Percentiles rank a stretch among this genome's conserved stretches.
Evolutionary conservation across 164 flowering plant genomes (phyloP).

Genomic region (Macadamia tetraphylla): DNA sequence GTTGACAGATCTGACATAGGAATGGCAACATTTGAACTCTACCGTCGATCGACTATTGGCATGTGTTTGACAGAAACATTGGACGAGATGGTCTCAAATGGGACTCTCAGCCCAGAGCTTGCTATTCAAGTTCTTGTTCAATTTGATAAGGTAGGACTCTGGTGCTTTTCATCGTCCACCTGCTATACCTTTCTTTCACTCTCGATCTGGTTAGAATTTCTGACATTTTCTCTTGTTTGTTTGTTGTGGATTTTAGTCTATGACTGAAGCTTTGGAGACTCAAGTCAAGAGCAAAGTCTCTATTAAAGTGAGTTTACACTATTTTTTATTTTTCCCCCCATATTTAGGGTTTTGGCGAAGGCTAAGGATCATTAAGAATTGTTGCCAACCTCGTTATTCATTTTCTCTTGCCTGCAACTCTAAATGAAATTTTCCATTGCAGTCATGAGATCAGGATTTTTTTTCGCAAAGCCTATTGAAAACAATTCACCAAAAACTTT

Average conservation of each 20-base stretch:
- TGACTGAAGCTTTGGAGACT: constrained; percentile 67
- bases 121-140: constrained; percentile 95
- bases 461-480: background rate
- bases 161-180: background rate
- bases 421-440: no score
- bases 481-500: background rate
- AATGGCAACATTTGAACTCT: constrained; percentile 95
- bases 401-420: no score
- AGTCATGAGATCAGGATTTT: no score
- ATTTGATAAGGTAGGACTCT: constrained; percentile 67
- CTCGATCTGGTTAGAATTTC: background rate
- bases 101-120: constrained; percentile 78
- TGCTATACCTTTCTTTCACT: background rate
- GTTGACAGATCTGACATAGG: background rate
- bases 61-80: constrained; percentile 94
- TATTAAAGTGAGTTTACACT: constrained; percentile 38
- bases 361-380: no score
- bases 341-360: no score
- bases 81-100: constrained; percentile 88
- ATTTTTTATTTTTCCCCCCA: background rate
- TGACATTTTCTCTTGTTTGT: background rate
- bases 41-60: constrained; percentile 89
- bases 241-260: constrained; percentile 36
- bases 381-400: no score
- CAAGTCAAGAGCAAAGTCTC: constrained; percentile 75